Conservation (phyloP, 768 basidiomycete species). For the Termitomyces sp. region DNA sequence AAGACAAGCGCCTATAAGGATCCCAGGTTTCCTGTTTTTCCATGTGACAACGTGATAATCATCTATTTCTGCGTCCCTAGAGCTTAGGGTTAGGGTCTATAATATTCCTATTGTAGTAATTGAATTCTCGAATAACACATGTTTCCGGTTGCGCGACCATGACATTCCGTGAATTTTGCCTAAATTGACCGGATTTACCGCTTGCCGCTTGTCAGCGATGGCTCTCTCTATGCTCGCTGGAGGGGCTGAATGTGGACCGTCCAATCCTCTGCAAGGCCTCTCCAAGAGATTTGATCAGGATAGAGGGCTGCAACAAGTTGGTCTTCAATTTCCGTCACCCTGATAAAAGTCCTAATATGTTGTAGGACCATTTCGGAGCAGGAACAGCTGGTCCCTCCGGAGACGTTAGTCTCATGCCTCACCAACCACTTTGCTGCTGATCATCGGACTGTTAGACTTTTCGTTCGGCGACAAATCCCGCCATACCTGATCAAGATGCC, state of each 20-base stretch:
- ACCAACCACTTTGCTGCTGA: background rate
- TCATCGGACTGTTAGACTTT: slow-evolving; percentile 40
- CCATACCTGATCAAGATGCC: slow-evolving; percentile 56
- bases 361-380: slow-evolving; percentile 65
- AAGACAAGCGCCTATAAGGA: slow-evolving; percentile 14
- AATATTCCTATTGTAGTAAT: slow-evolving; percentile 18
- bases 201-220: slow-evolving; percentile 27
- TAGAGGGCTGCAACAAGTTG: slow-evolving; percentile 72
- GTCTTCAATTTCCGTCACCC: slow-evolving; percentile 5
- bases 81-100: slow-evolving; percentile 14
- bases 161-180: slow-evolving; percentile 6
- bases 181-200: background rate
- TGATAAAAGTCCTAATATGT: slow-evolving; percentile 4
- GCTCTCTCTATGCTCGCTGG: slow-evolving; percentile 75
- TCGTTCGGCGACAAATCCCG: slow-evolving; percentile 42
- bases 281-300: slow-evolving; percentile 78
- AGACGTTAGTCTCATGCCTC: slow-evolving; percentile 37
- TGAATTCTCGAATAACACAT: slow-evolving; percentile 14
- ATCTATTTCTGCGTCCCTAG: slow-evolving; percentile 8
- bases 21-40: background rate
- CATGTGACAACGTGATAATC: slow-evolving; percentile 1
- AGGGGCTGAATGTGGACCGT: slow-evolving; percentile 80
- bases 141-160: slow-evolving; percentile 1
- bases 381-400: slow-evolving; percentile 56
- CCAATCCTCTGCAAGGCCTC: slow-evolving; percentile 75